Conservation (phyloP, 345 rosid species). For the Rhodomyrtus tomentosa region DNA sequence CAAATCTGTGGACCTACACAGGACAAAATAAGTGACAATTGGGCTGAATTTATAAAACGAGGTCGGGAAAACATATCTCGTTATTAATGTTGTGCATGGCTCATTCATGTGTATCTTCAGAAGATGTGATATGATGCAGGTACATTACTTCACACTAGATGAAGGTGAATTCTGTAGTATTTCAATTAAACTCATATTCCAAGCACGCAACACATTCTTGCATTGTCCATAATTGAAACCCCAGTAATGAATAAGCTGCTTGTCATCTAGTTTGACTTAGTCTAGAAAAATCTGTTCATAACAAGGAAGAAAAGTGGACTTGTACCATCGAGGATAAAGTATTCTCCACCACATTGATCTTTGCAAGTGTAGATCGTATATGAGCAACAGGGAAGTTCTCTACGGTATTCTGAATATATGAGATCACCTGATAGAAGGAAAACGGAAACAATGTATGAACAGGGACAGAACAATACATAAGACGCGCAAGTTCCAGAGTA, state of each 20-base stretch:
- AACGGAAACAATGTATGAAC: neutral
- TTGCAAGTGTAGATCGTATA: slow-evolving; percentile 40
- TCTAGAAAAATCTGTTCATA: neutral
- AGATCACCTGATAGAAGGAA: slow-evolving; percentile 27
- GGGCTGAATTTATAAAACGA: neutral
- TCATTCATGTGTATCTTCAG: neutral
- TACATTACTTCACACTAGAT: neutral
- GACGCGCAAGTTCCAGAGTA: neutral
- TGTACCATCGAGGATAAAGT: slow-evolving; percentile 38
- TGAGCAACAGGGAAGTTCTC: slow-evolving; percentile 24
- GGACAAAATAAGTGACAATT: slow-evolving; percentile 5
- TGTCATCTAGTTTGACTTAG: neutral
- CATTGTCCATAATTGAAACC: neutral
- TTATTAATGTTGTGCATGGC: neutral
- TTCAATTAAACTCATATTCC: neutral
- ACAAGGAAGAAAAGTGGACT: neutral
- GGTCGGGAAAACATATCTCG: neutral
- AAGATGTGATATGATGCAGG: neutral
- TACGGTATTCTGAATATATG: slow-evolving; percentile 28
- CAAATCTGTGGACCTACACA: slow-evolving; percentile 40
- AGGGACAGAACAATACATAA: neutral
- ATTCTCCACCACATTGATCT: slow-evolving; percentile 28
- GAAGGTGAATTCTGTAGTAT: neutral
- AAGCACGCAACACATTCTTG: neutral
- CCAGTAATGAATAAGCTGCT: neutral